Base-by-base conservation (phyloP, 2,329 filamentous ascomycete species). In the Stagonosporopsis rhizophila region DNA sequence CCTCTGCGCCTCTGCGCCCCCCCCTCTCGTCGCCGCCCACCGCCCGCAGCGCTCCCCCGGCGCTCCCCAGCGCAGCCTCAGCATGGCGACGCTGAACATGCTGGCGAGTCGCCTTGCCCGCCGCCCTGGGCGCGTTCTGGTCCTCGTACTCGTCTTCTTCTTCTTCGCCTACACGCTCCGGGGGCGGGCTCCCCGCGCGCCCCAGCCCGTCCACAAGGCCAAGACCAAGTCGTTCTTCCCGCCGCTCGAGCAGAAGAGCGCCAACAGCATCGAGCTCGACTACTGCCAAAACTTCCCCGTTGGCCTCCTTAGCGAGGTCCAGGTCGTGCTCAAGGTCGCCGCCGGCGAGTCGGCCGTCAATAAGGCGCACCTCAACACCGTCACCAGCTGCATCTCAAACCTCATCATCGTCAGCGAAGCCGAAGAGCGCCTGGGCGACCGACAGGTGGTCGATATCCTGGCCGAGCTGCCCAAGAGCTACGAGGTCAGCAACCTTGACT, bases 341-440 rank as follows among this genome's bases (percentile, higher is more conserved):
- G 77, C 79, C 49, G 78, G 76, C 53, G 81, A 83, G 48, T 50
- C 50, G 11, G 65, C 70, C 6, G 72, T 78, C 38, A 77, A 77
- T 48, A 73, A 79, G 25, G 78, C 81, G 3, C 82, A 85, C 49
- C 72, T 86, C 41, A 70, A 78, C 38, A 84, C 80, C 60, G 80
- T 83, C 30, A 84, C 83, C 41, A 80, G 81, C 19, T 85, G 80
- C 68, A 81, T 84, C 56, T 79, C 80, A 19, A 77, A 86, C 67
- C 80, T 82, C 44, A 77, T 83, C 39, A 80, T 88, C 59, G 85
- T 85, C 66, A 86, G 84, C 51, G 85, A 87, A 70, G 81, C 81
- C 54, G 82, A 82, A 34, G 83, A 87, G 67, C 76, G 79, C 81
- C 53, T 79, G 75, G 52, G 83, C 79, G 53, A 78, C 79, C 50